These are phyloP conservation scores for Lepiota venenata DNA, from an alignment of 768 basidiomycete genomes.

Conservation along the genomic window DNA sequence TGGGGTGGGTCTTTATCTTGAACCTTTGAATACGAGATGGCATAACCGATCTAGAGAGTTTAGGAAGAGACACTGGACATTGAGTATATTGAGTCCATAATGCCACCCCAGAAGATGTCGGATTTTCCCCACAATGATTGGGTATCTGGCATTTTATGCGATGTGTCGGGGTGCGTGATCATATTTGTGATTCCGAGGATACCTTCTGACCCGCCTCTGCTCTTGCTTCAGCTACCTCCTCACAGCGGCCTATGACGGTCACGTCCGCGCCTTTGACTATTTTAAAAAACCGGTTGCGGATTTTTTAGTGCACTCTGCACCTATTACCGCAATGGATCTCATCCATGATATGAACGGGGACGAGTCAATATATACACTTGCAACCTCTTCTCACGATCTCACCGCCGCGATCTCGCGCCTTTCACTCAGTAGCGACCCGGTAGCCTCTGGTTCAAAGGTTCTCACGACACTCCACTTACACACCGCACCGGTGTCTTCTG, in stretches of 20 bases:
- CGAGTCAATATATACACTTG: slow-evolving; percentile 40
- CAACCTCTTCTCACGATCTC: slow-evolving; percentile 77
- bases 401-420: slow-evolving; percentile 57
- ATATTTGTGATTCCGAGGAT: slow-evolving; percentile 3
- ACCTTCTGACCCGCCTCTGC: neutral
- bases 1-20: slow-evolving; percentile 45
- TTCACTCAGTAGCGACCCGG: slow-evolving; percentile 22
- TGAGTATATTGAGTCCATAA: slow-evolving; percentile 86
- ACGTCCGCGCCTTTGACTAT: slow-evolving; percentile 70
- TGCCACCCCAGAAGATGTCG: slow-evolving; percentile 82
- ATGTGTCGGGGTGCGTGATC: slow-evolving; percentile 45
- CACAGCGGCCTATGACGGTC: slow-evolving; percentile 80
- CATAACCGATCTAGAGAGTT: slow-evolving; percentile 5
- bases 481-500: slow-evolving; percentile 72
- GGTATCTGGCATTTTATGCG: slow-evolving; percentile 79
- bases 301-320: slow-evolving; percentile 52
- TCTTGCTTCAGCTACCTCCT: slow-evolving; percentile 54
- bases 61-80: slow-evolving; percentile 90
- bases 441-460: slow-evolving; percentile 19
- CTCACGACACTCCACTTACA: slow-evolving; percentile 82
- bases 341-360: slow-evolving; percentile 34
- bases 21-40: neutral
- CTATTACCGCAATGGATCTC: slow-evolving; percentile 63
- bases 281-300: slow-evolving; percentile 54
- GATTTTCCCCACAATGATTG: slow-evolving; percentile 88